These are phyloP conservation scores for Ogataea nonfermentans DNA, from an alignment of 805 yeast genomes.

Conservation along the genomic window DNA sequence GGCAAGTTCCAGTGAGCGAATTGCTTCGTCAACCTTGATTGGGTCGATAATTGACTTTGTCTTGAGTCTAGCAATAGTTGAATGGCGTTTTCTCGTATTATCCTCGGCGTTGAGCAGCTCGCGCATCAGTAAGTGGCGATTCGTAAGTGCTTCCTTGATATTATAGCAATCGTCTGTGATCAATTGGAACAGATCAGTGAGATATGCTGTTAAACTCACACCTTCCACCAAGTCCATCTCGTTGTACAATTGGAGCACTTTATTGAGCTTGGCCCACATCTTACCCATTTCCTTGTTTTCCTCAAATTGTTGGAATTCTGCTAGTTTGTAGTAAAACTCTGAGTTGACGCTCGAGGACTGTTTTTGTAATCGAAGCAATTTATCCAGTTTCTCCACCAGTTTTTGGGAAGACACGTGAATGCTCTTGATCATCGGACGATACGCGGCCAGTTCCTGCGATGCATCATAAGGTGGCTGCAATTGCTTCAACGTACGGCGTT, in stretches of 20 bases:
- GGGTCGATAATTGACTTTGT: conserved; percentile 78
- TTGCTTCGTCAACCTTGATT: conserved; percentile 85
- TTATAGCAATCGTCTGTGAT: conserved; percentile 75
- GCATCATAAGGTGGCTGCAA: conserved; percentile 90
- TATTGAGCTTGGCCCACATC: conserved; percentile 77
- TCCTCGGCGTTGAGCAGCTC: conserved; percentile 80
- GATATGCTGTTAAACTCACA: conserved; percentile 65
- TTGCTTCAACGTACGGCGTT: conserved; percentile 88
- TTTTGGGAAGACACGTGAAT: conserved; percentile 60
- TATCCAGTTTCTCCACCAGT: conserved; percentile 51
- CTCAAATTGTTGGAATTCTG: conserved; percentile 42
- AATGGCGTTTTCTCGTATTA: conserved; percentile 65
- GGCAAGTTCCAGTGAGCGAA: conserved; percentile 74
- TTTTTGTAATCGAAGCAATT: conserved; percentile 55
- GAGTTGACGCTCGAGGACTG: conserved; percentile 42
- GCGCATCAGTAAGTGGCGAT: conserved; percentile 88
- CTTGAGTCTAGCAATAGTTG: conserved; percentile 68
- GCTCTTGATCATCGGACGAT: conserved; percentile 82
- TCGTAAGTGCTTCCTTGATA: conserved; percentile 89
- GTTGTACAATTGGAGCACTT: conserved; percentile 64
- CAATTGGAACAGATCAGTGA: conserved; percentile 71
- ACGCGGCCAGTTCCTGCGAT: conserved; percentile 72
- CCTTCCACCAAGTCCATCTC: conserved; percentile 75
- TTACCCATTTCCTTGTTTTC: conserved; percentile 65
- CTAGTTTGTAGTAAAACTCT: conserved; percentile 47